Evolutionary conservation across 2,329 filamentous ascomycete species (phyloP), one percentile per base, ranked within the genome.

Genomic region (Neofusicoccum sp.): DNA sequence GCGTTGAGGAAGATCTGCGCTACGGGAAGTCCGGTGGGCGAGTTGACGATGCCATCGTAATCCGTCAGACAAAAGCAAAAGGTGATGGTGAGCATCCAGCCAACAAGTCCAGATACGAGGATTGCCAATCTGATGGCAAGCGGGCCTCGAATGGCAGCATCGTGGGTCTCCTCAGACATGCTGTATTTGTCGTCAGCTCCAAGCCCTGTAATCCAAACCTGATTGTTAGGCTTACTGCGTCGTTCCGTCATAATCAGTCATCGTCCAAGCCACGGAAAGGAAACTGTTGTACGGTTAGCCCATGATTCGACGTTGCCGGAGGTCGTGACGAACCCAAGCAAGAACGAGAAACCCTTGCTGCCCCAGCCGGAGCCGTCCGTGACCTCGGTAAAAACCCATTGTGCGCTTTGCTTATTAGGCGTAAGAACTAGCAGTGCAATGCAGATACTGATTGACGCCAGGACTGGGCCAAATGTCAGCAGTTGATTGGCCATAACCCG

Each of bases 231-330:
- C 78, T 70, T 73, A 83, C 80, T 88, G 86, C 5, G 85, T 87
- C 9, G 86, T 88, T 47, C 82, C 85, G 65, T 88, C 85, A 68
- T 87, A 88, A 68, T 87, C 85, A 5, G 85, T 88, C 85, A 88
- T 87, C n/a, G 84, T 86, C 82, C 82, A 84, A 24, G 82, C 80
- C 12, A 84, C 82, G 14, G 81, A 82, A 5, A 84, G 71, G 65
- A 84, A 84, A 28, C 77, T 78, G 14, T 33, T 64, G 26, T 33
- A 38, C 36, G 53, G 65, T 72, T 62, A 73, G 66, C 36, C 38
- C 26, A 47, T 56, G 31, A 20, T 43, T 47, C 16, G 16, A 34
- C 11, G n/a, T 11, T 24, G 14, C 11, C 40, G 14, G 24, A 53
- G 33, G 11, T 12, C 24, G 68, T 70, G 44, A 78, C 75, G 53